These are phyloP conservation scores for Dianthus caryophyllus DNA, from an alignment of 148 eudicot species.

Conservation along the genomic window DNA sequence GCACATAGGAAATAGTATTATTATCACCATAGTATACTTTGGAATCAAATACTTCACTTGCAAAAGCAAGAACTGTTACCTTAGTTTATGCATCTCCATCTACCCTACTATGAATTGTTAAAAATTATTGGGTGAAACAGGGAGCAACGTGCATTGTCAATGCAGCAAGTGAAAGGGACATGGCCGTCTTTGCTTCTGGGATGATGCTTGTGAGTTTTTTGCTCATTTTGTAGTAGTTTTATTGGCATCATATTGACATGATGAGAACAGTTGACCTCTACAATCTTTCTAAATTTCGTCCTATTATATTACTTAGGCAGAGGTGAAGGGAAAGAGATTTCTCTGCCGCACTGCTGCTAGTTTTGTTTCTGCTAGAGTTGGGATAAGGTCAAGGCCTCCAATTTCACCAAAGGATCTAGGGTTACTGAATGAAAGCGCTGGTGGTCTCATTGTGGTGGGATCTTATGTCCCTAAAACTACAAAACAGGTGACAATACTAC, in stretches of 20 bases:
- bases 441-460: constrained; percentile 94
- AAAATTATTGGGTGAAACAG: constrained; percentile 39
- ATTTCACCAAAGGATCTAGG: constrained; percentile 70
- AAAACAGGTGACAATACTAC: constrained; percentile 53
- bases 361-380: constrained; percentile 90
- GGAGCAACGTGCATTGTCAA: constrained; percentile 88
- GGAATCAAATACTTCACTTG: not conserved
- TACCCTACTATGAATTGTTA: not conserved
- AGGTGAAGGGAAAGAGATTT: constrained; percentile 75
- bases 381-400: constrained; percentile 75
- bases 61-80: not conserved
- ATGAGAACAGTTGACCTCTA: not conserved
- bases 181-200: constrained; percentile 96
- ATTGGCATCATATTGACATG: constrained; percentile 7
- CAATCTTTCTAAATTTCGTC: not conserved
- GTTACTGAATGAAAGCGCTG: constrained; percentile 47
- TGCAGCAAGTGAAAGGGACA: constrained; percentile 97
- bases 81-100: not conserved
- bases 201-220: constrained; percentile 68
- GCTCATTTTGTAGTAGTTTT: not conserved
- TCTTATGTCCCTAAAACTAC: constrained; percentile 99
- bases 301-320: constrained; percentile 51
- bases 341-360: constrained; percentile 98
- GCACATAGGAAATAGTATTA: not conserved
- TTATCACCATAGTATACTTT: not conserved